These are phyloP conservation scores for Elsinoe ampelina DNA, from an alignment of 2,329 filamentous ascomycete genomes.

Conservation along the genomic window DNA sequence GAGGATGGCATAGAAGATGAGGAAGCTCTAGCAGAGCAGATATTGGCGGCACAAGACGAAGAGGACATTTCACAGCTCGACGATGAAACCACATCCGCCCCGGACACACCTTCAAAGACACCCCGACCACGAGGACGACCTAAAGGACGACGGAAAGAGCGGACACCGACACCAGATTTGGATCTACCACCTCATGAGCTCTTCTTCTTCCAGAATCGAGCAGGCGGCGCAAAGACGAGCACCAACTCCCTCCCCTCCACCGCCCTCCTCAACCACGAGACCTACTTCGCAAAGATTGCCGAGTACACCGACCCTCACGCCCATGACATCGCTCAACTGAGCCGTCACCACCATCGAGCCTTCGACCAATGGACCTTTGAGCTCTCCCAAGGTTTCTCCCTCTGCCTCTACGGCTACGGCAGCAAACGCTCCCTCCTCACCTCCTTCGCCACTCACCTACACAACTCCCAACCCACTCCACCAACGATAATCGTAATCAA, in stretches of 20 bases:
- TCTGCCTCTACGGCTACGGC: constrained; percentile 88
- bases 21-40: constrained; percentile 58
- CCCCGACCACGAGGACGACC: constrained; percentile 40
- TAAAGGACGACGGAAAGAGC: constrained; percentile 45
- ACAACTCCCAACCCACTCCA: constrained; percentile 35
- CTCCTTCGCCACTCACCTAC: constrained; percentile 63
- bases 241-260: constrained; percentile 72
- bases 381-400: constrained; percentile 72
- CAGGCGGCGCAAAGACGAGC: constrained; percentile 73
- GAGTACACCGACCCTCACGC: constrained; percentile 59
- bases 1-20: constrained; percentile 61
- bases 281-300: constrained; percentile 68
- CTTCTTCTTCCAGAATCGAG: constrained; percentile 88
- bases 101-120: constrained; percentile 37
- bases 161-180: constrained; percentile 68
- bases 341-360: constrained; percentile 65
- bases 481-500: constrained; percentile 74
- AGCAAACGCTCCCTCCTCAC: constrained; percentile 72
- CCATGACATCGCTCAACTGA: constrained; percentile 60
- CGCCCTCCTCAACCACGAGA: constrained; percentile 75
- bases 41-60: constrained; percentile 50
- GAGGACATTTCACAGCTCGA: constrained; percentile 24
- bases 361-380: constrained; percentile 94
- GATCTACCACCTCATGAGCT: constrained; percentile 80
- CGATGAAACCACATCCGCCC: constrained; percentile 32